A percentile compares a stretch with the other conserved stretches of the same genome.
Evolutionary conservation across 2,329 filamentous ascomycete species (phyloP).

Genomic region (Sphaerulina vaccinii): DNA sequence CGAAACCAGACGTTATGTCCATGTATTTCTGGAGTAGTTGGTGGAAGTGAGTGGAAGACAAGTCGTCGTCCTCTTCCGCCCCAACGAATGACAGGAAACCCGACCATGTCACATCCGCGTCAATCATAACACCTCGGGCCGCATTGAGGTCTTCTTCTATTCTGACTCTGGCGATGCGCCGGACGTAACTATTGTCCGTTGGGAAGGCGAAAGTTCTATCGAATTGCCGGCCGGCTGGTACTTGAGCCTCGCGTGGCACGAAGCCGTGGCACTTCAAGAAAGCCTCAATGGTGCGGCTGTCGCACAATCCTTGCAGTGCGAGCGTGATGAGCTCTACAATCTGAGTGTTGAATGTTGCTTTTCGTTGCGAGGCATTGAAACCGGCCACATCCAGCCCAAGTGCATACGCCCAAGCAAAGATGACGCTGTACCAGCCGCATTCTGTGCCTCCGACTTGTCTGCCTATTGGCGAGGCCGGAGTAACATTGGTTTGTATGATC

Average conservation of each 20-base stretch:
- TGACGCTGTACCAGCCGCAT: constrained; percentile 16
- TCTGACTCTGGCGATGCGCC: constrained; percentile 2
- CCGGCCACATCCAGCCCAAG: constrained; percentile 13
- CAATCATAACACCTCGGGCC: no score
- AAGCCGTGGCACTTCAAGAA: constrained; percentile 20
- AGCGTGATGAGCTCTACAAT: constrained; percentile 12
- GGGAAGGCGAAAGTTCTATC: constrained; percentile 8
- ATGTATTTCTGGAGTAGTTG: no score
- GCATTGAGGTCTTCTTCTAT: not conserved
- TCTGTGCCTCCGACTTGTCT: constrained; percentile 5
- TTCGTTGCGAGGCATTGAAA: not conserved
- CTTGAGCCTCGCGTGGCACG: not conserved
- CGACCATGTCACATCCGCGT: no score
- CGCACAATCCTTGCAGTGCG: constrained; percentile 10
- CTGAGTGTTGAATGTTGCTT: not conserved
- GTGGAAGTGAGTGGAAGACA: no score
- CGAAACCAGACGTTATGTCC: no score
- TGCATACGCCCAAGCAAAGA: constrained; percentile 20
- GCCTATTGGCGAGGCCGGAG: not conserved
- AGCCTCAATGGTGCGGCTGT: constrained; percentile 14
- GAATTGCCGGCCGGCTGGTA: constrained; percentile 10
- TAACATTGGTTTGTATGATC: not conserved
- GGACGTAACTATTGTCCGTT: not conserved
- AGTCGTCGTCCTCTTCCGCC: no score
- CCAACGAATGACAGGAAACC: no score